Evolutionary conservation across 2,329 filamentous ascomycete genomes (phyloP).

Genomic region (Didymella glomerata): DNA sequence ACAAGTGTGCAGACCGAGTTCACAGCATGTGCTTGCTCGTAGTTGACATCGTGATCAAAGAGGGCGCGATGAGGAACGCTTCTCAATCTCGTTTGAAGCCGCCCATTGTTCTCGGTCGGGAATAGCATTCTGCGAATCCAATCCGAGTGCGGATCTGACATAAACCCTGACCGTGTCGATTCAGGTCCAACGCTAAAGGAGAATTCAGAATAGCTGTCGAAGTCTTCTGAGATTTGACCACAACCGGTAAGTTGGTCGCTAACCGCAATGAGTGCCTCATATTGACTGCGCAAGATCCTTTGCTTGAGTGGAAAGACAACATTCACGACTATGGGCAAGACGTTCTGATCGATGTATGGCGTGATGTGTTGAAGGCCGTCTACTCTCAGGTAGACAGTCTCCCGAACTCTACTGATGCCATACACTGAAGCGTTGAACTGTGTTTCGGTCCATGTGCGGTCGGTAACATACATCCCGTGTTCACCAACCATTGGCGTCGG

Average conservation of each 20-base stretch:
- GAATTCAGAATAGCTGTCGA: background rate
- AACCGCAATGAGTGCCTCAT: constrained; percentile 3
- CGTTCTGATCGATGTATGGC: background rate
- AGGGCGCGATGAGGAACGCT: constrained; percentile 45
- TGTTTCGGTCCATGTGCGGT: constrained; percentile 30
- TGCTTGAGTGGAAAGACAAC: constrained; percentile 36
- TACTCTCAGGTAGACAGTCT: constrained; percentile 35
- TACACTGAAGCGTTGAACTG: constrained; percentile 35
- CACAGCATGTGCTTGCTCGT: constrained; percentile 59
- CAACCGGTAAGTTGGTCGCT: constrained; percentile 3
- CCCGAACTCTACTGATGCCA: constrained; percentile 33
- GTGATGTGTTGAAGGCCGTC: constrained; percentile 20
- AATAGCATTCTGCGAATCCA: constrained; percentile 57
- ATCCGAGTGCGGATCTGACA: constrained; percentile 9
- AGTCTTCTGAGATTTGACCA: background rate
- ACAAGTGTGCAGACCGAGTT: constrained; percentile 52
- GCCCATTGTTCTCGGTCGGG: constrained; percentile 50
- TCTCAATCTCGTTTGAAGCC: constrained; percentile 52
- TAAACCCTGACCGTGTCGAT: background rate
- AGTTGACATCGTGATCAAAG: constrained; percentile 56
- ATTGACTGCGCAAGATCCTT: background rate
- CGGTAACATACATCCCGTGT: background rate
- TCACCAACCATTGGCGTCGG: constrained; percentile 4
- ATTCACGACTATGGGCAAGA: constrained; percentile 33
- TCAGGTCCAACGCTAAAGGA: background rate